A percentile compares a stretch with the other conserved stretches of the same genome.
phyloP scores from a whole-genome alignment of 75 land plant genomes.

The Ceratopteris richardii region DNA sequence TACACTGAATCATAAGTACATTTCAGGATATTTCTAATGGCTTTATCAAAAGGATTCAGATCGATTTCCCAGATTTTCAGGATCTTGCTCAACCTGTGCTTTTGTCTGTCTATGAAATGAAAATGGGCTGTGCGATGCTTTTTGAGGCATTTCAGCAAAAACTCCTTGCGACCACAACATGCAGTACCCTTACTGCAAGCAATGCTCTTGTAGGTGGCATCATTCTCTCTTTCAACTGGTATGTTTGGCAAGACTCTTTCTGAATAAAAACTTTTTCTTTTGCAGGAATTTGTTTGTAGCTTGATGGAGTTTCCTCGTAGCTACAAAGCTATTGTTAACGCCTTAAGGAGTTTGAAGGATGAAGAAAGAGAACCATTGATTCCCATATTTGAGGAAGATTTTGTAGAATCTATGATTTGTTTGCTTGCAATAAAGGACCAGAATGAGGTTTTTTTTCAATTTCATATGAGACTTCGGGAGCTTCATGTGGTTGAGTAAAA shows the following conservation, averaged over 20 bases:
- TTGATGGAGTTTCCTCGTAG: constrained; percentile 68
- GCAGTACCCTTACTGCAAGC: constrained; percentile 15
- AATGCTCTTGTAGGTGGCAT: constrained; percentile 10
- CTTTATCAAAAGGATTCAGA: constrained; percentile 48
- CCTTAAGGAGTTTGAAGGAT: neutral
- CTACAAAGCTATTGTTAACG: neutral
- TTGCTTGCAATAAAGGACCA: no score
- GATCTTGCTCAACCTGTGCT: constrained; percentile 83
- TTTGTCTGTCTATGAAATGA: constrained; percentile 79
- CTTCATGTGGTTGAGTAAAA: no score
- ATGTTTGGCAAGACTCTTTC: no score
- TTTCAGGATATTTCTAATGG: constrained; percentile 45
- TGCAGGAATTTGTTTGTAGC: constrained; percentile 36
- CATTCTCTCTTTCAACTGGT: neutral
- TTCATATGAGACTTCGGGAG: no score
- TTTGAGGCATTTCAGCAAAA: constrained; percentile 31
- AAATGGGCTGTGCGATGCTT: constrained; percentile 67
- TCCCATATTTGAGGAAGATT: neutral
- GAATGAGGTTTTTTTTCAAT: no score
- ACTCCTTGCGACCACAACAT: constrained; percentile 7
- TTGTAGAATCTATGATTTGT: neutral
- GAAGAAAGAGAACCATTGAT: neutral
- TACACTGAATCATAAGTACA: no score
- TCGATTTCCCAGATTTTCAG: constrained; percentile 45
- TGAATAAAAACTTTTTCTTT: no score